Evolutionary conservation across 169 alveolate genomes (phyloP), one percentile per base, ranked within the genome.

Genomic region (Eimeria sp.): DNA sequence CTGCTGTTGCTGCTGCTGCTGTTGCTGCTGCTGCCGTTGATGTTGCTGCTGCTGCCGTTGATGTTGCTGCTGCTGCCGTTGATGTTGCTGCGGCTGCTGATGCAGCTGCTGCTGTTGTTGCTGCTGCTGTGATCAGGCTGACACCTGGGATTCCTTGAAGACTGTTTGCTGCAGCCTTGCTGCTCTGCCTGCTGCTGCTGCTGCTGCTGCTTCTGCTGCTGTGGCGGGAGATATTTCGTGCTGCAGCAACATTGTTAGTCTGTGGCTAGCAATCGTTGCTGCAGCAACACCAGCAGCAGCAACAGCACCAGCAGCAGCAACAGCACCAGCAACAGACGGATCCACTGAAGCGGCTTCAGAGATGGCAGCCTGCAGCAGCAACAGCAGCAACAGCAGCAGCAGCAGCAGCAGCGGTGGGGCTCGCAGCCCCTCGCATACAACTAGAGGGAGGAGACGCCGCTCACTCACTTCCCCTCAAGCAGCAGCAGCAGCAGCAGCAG

Each of bases 361-460:
- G 11, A 51, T 11, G 11, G 11, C 58, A 51, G n/a, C n/a, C n/a
- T n/a, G 75, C 75, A 65, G 20, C 75, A 65, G 6, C 75, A 65
- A n/a, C 75, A 65, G 34, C 75, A n/a, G 75, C 75, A 65, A n/a
- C 75, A 65, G 20, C 75, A 65, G 75, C 75, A 22, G 20, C 75
- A 65, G 75, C 75, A 65, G 34, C 75, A 65, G 75, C 75, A 65
- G 20, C 75, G 16, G 45, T 25, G 78, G 5, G 40, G 16, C 27
- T 22, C 40, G 78, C 30, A 67, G 40, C 78, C 11, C 78, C 27
- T 25, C 45, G 6, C 45, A 9, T 14, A 27, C 10, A 6, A 14
- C 27, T 27, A 67, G 40, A 67, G 78, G 78, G 45, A 7, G 78
- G 18, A 51, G 58, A 11, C 65, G 20, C 63, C 25, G 58, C 63